These are phyloP conservation scores for Aspergillus caelatus DNA, from an alignment of 2,329 filamentous ascomycete genomes.

Conservation along the genomic window DNA sequence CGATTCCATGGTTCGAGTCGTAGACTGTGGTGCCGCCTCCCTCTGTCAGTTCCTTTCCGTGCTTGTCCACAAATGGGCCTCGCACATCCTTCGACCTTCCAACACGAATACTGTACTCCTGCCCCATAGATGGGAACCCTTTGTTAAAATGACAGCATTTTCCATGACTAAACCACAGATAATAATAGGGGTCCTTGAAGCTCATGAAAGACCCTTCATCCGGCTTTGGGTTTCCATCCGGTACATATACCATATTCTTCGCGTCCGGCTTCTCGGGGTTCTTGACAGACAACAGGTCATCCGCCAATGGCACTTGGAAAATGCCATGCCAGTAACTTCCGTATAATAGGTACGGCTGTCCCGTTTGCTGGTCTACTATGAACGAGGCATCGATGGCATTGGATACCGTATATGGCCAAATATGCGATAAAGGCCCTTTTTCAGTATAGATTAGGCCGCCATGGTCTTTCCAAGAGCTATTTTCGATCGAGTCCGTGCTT, in stretches of 20 bases:
- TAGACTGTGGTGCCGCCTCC: conserved; percentile 41
- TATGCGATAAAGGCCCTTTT: conserved; percentile 24
- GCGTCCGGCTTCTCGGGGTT: conserved; percentile 26
- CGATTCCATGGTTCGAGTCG: conserved; percentile 40
- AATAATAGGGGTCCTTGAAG: conserved; percentile 40
- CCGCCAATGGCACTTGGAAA: conserved; percentile 37
- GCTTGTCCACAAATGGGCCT: conserved; percentile 40
- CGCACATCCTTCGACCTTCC: conserved; percentile 35
- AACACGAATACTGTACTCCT: conserved; percentile 41
- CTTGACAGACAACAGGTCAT: conserved; percentile 34
- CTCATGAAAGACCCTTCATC: conserved; percentile 42
- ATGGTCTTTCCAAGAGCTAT: conserved; percentile 37
- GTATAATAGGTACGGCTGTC: conserved; percentile 34
- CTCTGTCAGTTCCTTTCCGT: conserved; percentile 28
- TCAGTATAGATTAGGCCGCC: conserved; percentile 38
- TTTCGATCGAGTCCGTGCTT: conserved; percentile 28
- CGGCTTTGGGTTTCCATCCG: conserved; percentile 24
- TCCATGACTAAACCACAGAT: conserved; percentile 44
- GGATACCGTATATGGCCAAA: conserved; percentile 36
- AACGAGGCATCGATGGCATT: conserved; percentile 43
- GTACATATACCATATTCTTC: conserved; percentile 31
- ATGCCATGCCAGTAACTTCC: conserved; percentile 42
- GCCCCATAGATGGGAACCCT: conserved; percentile 29
- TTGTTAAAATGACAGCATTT: conserved; percentile 38
- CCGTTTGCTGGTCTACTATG: conserved; percentile 28